These are phyloP conservation scores for Macrophomina tecta DNA, from an alignment of 2,329 filamentous ascomycete species.

Conservation along the genomic window DNA sequence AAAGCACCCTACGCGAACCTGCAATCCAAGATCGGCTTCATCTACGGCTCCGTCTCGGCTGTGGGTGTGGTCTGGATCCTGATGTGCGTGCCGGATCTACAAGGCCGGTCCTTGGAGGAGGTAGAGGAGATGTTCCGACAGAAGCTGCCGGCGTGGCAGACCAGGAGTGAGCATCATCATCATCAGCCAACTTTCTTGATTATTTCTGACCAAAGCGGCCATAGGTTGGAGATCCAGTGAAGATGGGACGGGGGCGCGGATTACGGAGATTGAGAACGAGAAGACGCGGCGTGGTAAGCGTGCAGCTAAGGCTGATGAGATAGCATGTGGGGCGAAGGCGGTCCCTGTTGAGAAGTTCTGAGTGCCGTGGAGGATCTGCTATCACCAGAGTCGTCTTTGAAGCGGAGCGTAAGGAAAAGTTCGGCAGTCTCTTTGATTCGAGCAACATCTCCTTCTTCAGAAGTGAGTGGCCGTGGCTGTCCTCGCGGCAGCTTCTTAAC, in stretches of 20 bases:
- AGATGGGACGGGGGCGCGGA: not conserved
- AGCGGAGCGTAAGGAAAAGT: too few species aligned
- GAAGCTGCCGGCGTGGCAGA: not conserved
- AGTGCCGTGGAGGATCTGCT: not conserved
- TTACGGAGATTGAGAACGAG: not conserved
- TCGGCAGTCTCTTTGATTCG: too few species aligned
- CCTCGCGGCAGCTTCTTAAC: too few species aligned
- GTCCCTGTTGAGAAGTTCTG: not conserved
- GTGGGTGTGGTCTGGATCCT: not conserved
- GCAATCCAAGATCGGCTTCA: slow-evolving; percentile 4
- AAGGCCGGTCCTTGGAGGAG: not conserved
- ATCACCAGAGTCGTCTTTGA: too few species aligned
- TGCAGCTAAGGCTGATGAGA: not conserved
- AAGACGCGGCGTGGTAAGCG: not conserved
- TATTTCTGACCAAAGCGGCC: not conserved
- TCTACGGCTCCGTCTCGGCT: not conserved
- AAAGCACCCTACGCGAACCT: slow-evolving; percentile 9
- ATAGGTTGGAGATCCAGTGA: not conserved
- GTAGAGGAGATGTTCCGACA: not conserved
- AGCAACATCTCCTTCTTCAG: too few species aligned
- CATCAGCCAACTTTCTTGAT: not conserved
- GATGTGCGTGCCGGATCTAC: not conserved
- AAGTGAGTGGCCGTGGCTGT: too few species aligned
- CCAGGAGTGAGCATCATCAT: not conserved
- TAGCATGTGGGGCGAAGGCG: not conserved